Conservation (phyloP, 495 filamentous ascomycete genomes). For the Neurospora sp. region DNA sequence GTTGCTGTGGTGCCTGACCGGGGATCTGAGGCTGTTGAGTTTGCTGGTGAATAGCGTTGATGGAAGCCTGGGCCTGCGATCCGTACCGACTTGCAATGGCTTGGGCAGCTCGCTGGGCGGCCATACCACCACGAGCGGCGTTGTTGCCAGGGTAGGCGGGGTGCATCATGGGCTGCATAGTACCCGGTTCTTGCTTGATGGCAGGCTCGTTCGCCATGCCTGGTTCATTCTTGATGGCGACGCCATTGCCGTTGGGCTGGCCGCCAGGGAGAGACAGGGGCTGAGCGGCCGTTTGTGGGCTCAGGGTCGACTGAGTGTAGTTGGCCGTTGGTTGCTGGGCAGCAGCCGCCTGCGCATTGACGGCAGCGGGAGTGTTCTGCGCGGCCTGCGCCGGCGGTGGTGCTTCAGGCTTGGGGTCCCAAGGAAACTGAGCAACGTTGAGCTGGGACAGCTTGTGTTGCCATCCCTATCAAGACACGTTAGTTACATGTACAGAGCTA, state of each 20-base stretch:
- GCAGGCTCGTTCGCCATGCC: constrained; percentile 37
- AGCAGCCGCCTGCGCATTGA: constrained; percentile 30
- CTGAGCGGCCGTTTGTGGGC: constrained; percentile 23
- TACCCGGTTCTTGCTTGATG: constrained; percentile 30
- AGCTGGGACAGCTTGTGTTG: constrained; percentile 77
- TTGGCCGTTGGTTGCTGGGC: constrained; percentile 20
- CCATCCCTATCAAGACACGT: constrained; percentile 61
- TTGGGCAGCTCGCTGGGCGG: constrained; percentile 56
- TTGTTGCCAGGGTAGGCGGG: constrained; percentile 4
- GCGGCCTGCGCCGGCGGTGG: constrained; percentile 27
- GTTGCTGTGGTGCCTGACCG: constrained; percentile 16
- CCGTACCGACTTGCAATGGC: constrained; percentile 64
- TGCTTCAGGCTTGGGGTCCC: constrained; percentile 69
- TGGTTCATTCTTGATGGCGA: constrained; percentile 67
- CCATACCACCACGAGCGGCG: constrained; percentile 22
- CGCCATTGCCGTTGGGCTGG: constrained; percentile 26
- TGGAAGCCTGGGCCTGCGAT: constrained; percentile 55
- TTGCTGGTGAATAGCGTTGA: constrained; percentile 41
- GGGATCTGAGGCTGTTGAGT: constrained; percentile 14
- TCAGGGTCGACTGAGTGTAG: constrained; percentile 28
- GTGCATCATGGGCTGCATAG: constrained; percentile 1
- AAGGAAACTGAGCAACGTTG: constrained; percentile 80
- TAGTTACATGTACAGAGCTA: neutral
- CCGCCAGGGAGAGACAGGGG: constrained; percentile 30
- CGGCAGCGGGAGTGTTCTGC: constrained; percentile 26